Evolutionary conservation across 768 basidiomycete species (phyloP), one percentile per base, ranked within the genome.

Genomic region (Hygrocybe coccinea): DNA sequence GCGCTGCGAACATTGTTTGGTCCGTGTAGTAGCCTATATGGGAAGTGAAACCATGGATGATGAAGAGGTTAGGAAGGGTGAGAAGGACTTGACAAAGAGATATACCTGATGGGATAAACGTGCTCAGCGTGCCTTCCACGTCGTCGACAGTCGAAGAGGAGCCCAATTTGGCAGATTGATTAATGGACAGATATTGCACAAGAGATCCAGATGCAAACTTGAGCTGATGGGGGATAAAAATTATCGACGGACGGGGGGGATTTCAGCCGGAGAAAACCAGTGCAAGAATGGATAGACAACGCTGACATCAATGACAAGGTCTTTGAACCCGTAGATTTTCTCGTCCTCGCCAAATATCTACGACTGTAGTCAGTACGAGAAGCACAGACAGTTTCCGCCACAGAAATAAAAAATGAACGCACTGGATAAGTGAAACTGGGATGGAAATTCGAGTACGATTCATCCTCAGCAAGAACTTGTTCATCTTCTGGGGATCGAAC

Each of bases 321-420:
- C 86, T 58, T 84, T 80, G 72, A 97, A 98, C 2, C 95, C 95
- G 67, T 95, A 97, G 54, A 98, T 87, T 73, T 86, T 94, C 73
- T 99, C 94, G 52, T 95, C 89, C 64, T 97, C 92, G 51, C 95
- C 95, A 66, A 85, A 97, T 64, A 99, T 94, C 90, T 92, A 56
- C 4, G 41, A 37, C 25, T 3, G 33, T 22, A 35, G 11, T 29
- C 21, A 41, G 14, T 52, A 41, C 51, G 50, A 37, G 7, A 15
- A 10, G 15, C 10, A 33, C 17, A 33, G 50, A 21, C 43, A 47
- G 33, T 39, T 36, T 45, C 22, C 34, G 37, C 10, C 44, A 54
- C n/a, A 15, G n/a, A n/a, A n/a, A n/a, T n/a, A n/a, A n/a, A n/a
- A n/a, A n/a, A n/a, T n/a, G 39, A 34, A 67, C 85, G 51, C 63